Percentiles rank a stretch among this genome's conserved stretches.
Conservation (phyloP, 176 grass and related monocot species). For the Guadua angustifolia region DNA sequence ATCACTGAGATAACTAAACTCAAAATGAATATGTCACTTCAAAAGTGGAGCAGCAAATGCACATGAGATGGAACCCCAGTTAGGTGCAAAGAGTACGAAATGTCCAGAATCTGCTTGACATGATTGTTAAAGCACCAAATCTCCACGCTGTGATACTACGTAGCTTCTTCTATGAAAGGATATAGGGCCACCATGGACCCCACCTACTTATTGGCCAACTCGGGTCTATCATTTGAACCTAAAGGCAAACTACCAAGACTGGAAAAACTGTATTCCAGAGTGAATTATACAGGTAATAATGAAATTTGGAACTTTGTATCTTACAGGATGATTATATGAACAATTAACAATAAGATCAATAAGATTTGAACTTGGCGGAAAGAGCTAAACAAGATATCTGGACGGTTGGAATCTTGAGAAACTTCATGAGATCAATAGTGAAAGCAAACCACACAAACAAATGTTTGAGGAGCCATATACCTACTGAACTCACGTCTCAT, state of each 20-base stretch:
- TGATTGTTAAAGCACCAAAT: conserved; percentile 13
- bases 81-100: conserved; percentile 28
- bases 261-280: background rate
- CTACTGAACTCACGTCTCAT: background rate
- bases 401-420: background rate
- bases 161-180: conserved; percentile 5
- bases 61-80: conserved; percentile 33
- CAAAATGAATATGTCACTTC: background rate
- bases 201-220: background rate
- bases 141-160: background rate
- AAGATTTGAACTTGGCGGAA: conserved; percentile 1
- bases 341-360: background rate
- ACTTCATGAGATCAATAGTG: background rate
- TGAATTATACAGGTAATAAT: background rate
- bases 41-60: conserved; percentile 20
- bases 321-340: background rate
- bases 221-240: background rate
- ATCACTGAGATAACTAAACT: background rate
- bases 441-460: background rate
- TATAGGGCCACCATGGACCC: background rate
- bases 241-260: background rate
- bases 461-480: background rate
- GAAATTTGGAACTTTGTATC: background rate
- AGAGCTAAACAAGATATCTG: background rate
- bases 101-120: conserved; percentile 26